A percentile compares a stretch with the other conserved stretches of the same genome.
Conservation (phyloP, 1,284 basidiomycete species). For the Irpex rosettiformis region DNA sequence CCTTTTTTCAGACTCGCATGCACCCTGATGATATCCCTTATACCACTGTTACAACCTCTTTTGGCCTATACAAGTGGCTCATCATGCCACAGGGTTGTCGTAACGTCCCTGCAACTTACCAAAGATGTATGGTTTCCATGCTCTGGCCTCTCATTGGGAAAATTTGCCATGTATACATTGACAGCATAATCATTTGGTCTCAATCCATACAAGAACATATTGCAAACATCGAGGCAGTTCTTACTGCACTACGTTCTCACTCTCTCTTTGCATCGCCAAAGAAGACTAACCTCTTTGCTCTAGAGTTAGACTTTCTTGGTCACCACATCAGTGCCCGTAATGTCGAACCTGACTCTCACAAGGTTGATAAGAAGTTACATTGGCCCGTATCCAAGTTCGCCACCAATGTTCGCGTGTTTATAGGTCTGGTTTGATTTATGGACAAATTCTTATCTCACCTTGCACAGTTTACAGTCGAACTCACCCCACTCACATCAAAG, state of each 20-base stretch:
- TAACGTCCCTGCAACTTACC: too few species aligned
- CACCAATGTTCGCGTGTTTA: constrained; percentile 4
- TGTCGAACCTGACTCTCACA: constrained; percentile 25
- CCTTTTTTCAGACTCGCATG: too few species aligned
- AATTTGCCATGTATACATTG: too few species aligned
- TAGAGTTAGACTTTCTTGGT: constrained; percentile 22
- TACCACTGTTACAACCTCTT: too few species aligned
- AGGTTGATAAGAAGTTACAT: background rate
- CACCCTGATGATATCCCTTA: too few species aligned
- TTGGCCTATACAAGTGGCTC: too few species aligned
- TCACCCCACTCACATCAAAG: constrained; percentile 4
- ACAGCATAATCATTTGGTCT: background rate
- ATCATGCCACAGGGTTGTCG: too few species aligned
- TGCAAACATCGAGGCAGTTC: background rate
- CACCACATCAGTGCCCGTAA: constrained; percentile 18
- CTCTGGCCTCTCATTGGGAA: too few species aligned
- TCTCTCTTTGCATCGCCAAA: background rate
- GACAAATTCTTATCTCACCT: background rate
- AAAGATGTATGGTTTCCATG: too few species aligned
- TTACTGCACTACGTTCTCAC: background rate
- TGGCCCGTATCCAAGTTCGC: constrained; percentile 1
- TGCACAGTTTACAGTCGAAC: background rate
- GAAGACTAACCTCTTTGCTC: constrained; percentile 17
- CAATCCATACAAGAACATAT: constrained; percentile 11
- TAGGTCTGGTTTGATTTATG: constrained; percentile 6